phyloP scores from a whole-genome alignment of 2,329 filamentous ascomycete species.

The Aotearoamyces nothofagi region DNA sequence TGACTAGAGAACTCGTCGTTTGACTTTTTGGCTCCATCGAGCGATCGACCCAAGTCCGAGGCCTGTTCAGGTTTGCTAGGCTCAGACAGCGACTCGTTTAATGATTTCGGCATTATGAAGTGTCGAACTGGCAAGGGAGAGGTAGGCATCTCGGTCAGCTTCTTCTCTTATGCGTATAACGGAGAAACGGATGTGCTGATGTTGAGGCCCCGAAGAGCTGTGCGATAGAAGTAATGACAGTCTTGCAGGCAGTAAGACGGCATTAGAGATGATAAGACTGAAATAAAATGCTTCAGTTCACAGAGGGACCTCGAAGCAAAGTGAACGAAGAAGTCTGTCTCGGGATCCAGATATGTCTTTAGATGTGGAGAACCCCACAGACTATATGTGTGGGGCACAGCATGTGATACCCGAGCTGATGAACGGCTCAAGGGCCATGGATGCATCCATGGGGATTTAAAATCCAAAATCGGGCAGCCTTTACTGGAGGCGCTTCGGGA shows the following conservation, averaged over 20 bases:
- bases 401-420: too few relatives aligned
- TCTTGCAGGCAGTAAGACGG: constrained; percentile 71
- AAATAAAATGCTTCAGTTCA: too few relatives aligned
- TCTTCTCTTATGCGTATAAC: constrained; percentile 46
- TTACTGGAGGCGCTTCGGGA: too few relatives aligned
- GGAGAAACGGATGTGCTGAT: constrained; percentile 67
- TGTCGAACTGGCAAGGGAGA: constrained; percentile 50
- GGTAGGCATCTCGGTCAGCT: constrained; percentile 41
- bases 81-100: constrained; percentile 52
- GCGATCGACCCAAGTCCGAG: constrained; percentile 21
- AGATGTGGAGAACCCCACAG: too few relatives aligned
- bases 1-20: constrained; percentile 29
- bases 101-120: constrained; percentile 56
- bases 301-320: too few relatives aligned
- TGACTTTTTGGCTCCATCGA: constrained; percentile 36
- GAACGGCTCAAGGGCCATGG: too few relatives aligned
- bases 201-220: constrained; percentile 71
- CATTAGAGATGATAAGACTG: too few relatives aligned
- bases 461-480: too few relatives aligned
- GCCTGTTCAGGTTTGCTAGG: constrained; percentile 8
- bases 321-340: too few relatives aligned
- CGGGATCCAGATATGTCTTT: too few relatives aligned
- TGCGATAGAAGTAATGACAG: constrained; percentile 89
- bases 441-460: too few relatives aligned
- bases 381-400: too few relatives aligned